These are phyloP conservation scores for Candida corydali DNA, from an alignment of 805 yeast genomes.

Conservation along the genomic window DNA sequence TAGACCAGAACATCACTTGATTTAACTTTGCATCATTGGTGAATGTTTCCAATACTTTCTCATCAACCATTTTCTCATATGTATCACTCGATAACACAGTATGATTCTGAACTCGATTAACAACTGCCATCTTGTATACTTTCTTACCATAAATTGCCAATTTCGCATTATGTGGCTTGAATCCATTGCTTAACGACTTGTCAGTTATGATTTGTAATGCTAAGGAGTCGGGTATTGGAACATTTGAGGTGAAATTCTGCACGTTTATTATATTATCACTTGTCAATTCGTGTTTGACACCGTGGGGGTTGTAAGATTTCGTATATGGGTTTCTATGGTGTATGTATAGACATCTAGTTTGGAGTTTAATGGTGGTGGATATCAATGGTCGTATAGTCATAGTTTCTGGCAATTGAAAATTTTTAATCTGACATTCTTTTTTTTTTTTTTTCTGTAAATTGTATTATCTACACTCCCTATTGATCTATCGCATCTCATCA, in stretches of 20 bases:
- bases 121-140: slow-evolving; percentile 47
- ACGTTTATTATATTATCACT: slow-evolving; percentile 47
- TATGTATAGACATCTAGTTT: slow-evolving; percentile 30
- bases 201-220: slow-evolving; percentile 83
- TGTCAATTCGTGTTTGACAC: slow-evolving; percentile 48
- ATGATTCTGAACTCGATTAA: slow-evolving; percentile 37
- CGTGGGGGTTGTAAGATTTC: slow-evolving; percentile 34
- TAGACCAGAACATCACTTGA: slow-evolving; percentile 62
- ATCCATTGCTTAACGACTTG: slow-evolving; percentile 91
- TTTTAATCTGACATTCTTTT: too few species aligned
- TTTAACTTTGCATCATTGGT: slow-evolving; percentile 47
- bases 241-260: slow-evolving; percentile 45
- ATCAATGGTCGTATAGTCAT: slow-evolving; percentile 14
- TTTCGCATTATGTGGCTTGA: slow-evolving; percentile 85
- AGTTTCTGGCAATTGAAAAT: background rate
- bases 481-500: slow-evolving; percentile 18
- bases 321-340: slow-evolving; percentile 60
- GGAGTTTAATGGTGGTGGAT: too few species aligned
- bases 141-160: slow-evolving; percentile 69
- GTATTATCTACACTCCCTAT: background rate
- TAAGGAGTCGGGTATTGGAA: slow-evolving; percentile 53
- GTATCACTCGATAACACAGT: slow-evolving; percentile 56
- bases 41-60: slow-evolving; percentile 47
- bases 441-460: background rate
- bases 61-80: slow-evolving; percentile 50